Evolutionary conservation across 2,329 filamentous ascomycete species (phyloP), one percentile per base, ranked within the genome.

Genomic region (Exserohilum turcica): DNA sequence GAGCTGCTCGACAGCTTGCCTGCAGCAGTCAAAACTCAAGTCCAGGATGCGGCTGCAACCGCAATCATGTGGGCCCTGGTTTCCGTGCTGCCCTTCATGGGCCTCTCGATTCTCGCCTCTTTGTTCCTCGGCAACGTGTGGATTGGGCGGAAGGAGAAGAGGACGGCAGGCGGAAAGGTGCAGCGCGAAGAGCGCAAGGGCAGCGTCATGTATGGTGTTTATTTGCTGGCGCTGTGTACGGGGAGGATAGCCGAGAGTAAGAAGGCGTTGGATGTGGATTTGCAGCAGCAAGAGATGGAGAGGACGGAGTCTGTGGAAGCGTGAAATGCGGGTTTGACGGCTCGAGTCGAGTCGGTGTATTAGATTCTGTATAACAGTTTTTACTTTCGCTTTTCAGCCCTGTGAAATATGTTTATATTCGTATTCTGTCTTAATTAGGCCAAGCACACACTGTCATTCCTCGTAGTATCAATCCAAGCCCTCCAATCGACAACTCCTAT

Each of bases 21-120:
- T 0, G 38, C 65, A 1, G 69, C 59, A 0, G 61, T 71, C 7
- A 76, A 79, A 46, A 62, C 68, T 0, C 64, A 63, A 3, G 72
- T 83, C 1, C 74, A 77, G 3, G 67, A 77, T 7, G 74, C 74
- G 5, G 81, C 79, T 2, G 80, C 79, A 59, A 79, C 78, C 53
- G 86, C 84, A 0, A 83, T 88, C n/a, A 83, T 85, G 57, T 87
- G 85, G 82, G 83, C 85, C 0, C 86, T 86, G 61, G 78, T 87
- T 33, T 76, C 84, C 0, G 80, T 89, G 32, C 72, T 83, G 10
- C 86, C 86, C 0, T 80, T 89, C 52, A 79, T 87, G 73, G 79
- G 72, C 31, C 51, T 82, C 5, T 77, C 77, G 15, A 68, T 82
- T 2, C 37, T 82, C 3, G 74, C 78, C 3, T 74, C 76, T n/a